phyloP scores from a whole-genome alignment of 2,329 filamentous ascomycete genomes.

The Esteya vermicola region DNA sequence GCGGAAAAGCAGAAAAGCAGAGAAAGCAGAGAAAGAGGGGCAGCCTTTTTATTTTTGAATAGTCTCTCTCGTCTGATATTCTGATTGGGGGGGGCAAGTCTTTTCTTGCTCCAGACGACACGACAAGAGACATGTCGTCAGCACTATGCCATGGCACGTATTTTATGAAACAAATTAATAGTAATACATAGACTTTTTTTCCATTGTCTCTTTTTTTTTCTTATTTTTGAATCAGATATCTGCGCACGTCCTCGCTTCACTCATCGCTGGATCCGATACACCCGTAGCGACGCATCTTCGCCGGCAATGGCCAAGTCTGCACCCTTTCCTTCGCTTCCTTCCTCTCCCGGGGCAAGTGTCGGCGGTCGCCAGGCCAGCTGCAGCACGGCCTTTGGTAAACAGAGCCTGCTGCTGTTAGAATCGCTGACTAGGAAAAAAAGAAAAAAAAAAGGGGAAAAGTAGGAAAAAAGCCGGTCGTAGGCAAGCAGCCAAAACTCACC shows the following conservation, averaged over 20 bases:
- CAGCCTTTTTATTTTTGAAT: too few species aligned
- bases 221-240: background rate
- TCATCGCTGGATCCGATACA: constrained; percentile 30
- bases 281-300: constrained; percentile 45
- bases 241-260: too few species aligned
- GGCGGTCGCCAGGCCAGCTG: constrained; percentile 56
- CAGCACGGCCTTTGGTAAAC: constrained; percentile 49
- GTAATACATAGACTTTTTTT: too few species aligned
- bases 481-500: too few species aligned
- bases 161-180: too few species aligned
- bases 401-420: constrained; percentile 24
- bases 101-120: too few species aligned
- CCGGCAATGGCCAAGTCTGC: constrained; percentile 38
- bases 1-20: background rate
- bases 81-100: too few species aligned
- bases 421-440: background rate
- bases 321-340: constrained; percentile 6
- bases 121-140: too few species aligned
- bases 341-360: too few species aligned
- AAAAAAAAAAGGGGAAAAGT: background rate
- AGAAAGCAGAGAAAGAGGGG: background rate
- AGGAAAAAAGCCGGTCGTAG: too few species aligned
- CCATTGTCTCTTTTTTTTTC: background rate
- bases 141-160: too few species aligned
- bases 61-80: too few species aligned